Evolutionary conservation across 352 stramenopile genomes (phyloP), one percentile per base, ranked within the genome.

Genomic region (Peronosclerospora sorghi): DNA sequence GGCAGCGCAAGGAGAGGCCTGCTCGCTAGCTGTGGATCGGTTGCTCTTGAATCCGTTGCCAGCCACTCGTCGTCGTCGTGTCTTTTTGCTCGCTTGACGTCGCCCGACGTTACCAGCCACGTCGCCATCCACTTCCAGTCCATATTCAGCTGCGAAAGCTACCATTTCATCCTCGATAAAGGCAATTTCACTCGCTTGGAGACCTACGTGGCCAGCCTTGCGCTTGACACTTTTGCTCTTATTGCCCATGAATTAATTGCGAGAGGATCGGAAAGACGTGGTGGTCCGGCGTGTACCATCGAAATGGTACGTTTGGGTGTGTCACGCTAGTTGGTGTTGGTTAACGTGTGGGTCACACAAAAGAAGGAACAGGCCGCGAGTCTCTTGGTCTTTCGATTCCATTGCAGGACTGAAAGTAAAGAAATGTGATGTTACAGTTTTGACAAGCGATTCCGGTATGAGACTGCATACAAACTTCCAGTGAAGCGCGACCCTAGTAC

Each of bases 91-190:
- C 44, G 74, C 65, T 48, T 82, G 75, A 44, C 77, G 72, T 41
- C 73, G 39, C 46, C 54, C 48, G 44, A 90, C 76, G 51, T 69
- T 68, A 26, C 53, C 52, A 3, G 73, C 74, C 20, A 90, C 73
- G 30, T 85, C 74, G 8, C 63, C 41, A 44, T 90, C 74, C 41
- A 90, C 58, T 13, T 73, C 42, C 20, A 90, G 73, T 3, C 77
- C 77, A 51, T 87, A 90, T 62, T 90, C 77, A 39, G 65, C 64
- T 10, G 77, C 77, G 14, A 87, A 61, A 34, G 77, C 75, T 1
- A 70, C 74, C 68, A 90, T 90, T 47, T 90, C 77, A 35, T 90
- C 77, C 44, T 90, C 77, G 32, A 90, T 90, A 60, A 85, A 90
- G 44, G 74, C 77, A 48, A 90, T 85, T 45, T 90, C 74, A 42